A percentile compares a stretch with the other conserved stretches of the same genome.
phyloP scores from a whole-genome alignment of 495 filamentous ascomycete genomes.

The Lepidopterella palustris region DNA sequence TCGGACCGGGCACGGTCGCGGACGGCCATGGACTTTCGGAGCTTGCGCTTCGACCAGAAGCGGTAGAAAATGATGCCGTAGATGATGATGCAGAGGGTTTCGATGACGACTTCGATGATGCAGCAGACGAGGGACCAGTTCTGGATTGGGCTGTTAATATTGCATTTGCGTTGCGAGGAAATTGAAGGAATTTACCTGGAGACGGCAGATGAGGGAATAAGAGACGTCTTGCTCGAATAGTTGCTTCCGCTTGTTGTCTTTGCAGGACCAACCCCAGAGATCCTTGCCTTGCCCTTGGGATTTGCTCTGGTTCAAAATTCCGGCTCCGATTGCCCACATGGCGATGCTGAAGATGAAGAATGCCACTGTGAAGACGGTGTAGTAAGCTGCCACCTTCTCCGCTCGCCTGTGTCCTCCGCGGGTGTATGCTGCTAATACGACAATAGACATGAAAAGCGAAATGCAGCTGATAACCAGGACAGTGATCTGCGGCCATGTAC shows the following conservation, averaged over 20 bases:
- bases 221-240: constrained; percentile 72
- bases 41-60: constrained; percentile 87
- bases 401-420: constrained; percentile 82
- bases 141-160: constrained; percentile 38
- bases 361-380: constrained; percentile 80
- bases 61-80: constrained; percentile 95
- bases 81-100: constrained; percentile 81
- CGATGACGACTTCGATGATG: constrained; percentile 93
- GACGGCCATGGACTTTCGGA: constrained; percentile 92
- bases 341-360: constrained; percentile 92
- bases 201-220: constrained; percentile 89
- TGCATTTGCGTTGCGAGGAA: constrained; percentile 11
- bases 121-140: constrained; percentile 95
- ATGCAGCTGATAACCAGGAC: constrained; percentile 70
- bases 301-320: constrained; percentile 70
- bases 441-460: constrained; percentile 69
- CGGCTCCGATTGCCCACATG: constrained; percentile 87
- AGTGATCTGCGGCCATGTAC: constrained; percentile 83
- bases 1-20: constrained; percentile 91
- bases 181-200: constrained; percentile 58
- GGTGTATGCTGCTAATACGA: constrained; percentile 82
- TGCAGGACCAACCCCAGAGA: constrained; percentile 95
- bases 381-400: constrained; percentile 89
- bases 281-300: constrained; percentile 69
- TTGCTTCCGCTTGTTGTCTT: constrained; percentile 70